Evolutionary conservation across 371 early-diverging fungal species (phyloP).

Genomic region (Lichtheimia ornata): DNA sequence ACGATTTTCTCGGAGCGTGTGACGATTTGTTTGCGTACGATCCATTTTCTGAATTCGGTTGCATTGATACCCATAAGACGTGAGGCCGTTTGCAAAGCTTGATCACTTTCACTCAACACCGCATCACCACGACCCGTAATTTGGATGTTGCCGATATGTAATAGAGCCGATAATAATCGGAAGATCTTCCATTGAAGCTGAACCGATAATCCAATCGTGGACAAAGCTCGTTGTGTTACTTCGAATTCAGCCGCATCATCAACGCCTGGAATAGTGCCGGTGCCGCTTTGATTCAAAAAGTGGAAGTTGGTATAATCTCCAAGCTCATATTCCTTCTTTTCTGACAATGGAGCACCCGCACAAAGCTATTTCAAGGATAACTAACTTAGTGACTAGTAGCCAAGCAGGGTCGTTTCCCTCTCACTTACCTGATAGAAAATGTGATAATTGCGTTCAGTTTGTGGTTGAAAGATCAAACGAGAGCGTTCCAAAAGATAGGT

Average conservation of each 20-base stretch:
- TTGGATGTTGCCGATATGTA: constrained; percentile 92
- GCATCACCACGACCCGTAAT: constrained; percentile 74
- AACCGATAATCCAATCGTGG: constrained; percentile 84
- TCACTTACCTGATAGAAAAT: constrained; percentile 90
- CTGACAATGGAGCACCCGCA: constrained; percentile 83
- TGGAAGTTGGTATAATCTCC: constrained; percentile 70
- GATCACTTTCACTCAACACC: constrained; percentile 76
- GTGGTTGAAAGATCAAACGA: constrained; percentile 93
- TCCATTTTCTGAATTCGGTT: constrained; percentile 85
- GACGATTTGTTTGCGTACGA: constrained; percentile 87
- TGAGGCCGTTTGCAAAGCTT: constrained; percentile 66
- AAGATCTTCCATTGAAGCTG: constrained; percentile 90
- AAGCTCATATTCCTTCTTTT: constrained; percentile 80
- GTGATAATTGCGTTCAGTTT: constrained; percentile 97
- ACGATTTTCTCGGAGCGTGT: constrained; percentile 88
- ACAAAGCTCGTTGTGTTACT: constrained; percentile 82
- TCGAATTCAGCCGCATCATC: constrained; percentile 92
- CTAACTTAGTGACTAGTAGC: background rate
- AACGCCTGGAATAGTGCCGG: constrained; percentile 77
- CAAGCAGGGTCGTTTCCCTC: background rate
- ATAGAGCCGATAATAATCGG: constrained; percentile 81
- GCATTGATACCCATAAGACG: constrained; percentile 74
- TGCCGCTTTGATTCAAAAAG: constrained; percentile 88
- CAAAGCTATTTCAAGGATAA: constrained; percentile 61
- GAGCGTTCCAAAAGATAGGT: constrained; percentile 98